A percentile compares a stretch with the other conserved stretches of the same genome.
Conservation (phyloP, 805 yeast species). For the Yamadazyma scolyti region DNA sequence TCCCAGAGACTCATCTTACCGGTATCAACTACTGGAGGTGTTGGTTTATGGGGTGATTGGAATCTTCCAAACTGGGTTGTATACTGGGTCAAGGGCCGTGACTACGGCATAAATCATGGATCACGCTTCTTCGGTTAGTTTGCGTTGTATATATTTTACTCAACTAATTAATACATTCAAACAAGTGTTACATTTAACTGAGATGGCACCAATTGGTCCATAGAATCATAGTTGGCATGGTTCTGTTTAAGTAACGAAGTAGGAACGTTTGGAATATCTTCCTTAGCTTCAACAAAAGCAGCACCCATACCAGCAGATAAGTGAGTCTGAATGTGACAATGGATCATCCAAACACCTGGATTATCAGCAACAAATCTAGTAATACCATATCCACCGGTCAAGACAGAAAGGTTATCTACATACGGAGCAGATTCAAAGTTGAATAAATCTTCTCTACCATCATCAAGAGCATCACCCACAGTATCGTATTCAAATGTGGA, state of each 20-base stretch:
- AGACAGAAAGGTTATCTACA: constrained; percentile 23
- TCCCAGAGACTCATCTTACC: neutral
- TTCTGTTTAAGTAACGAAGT: no score
- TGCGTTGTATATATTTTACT: no score
- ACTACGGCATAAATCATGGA: constrained; percentile 2
- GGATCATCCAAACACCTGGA: constrained; percentile 33
- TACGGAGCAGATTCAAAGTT: constrained; percentile 20
- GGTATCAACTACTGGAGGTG: constrained; percentile 3
- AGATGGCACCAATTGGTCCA: neutral
- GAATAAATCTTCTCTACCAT: constrained; percentile 12
- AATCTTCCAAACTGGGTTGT: constrained; percentile 3
- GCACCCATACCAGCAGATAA: constrained; percentile 27
- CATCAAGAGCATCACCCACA: constrained; percentile 20
- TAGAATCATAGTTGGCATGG: neutral
- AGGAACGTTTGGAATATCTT: constrained; percentile 2
- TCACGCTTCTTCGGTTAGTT: no score
- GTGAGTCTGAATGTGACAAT: constrained; percentile 34
- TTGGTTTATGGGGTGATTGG: constrained; percentile 1
- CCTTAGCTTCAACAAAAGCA: constrained; percentile 9
- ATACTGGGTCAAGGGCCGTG: constrained; percentile 3
- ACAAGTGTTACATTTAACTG: no score
- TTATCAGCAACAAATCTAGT: constrained; percentile 26
- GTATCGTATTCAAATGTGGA: constrained; percentile 20
- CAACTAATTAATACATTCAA: constrained; percentile 1
- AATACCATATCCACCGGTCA: constrained; percentile 30